A percentile compares a stretch with the other conserved stretches of the same genome.
phyloP scores from a whole-genome alignment of 331 rosid genomes.

The Cucumis variabilis region DNA sequence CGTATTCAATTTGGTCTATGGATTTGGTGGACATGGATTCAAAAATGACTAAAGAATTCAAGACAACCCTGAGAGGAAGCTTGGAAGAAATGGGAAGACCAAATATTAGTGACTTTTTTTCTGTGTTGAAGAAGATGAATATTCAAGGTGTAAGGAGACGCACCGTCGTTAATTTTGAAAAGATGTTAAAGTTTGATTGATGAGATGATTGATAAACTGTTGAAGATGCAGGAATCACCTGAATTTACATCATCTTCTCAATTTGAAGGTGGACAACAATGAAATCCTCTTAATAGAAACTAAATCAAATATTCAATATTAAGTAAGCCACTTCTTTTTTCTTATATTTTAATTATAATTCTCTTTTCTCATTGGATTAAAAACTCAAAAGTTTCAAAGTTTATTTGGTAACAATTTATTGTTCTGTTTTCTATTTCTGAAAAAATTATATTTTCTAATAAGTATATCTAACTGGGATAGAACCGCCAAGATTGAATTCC shows the following conservation, averaged over 20 bases:
- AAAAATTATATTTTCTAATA: no score
- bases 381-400: no score
- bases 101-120: slow-evolving; percentile 51
- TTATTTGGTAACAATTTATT: no score
- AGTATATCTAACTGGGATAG: no score
- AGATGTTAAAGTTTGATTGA: slow-evolving; percentile 40
- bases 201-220: slow-evolving; percentile 34
- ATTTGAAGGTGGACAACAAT: slow-evolving; percentile 13
- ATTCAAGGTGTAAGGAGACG: slow-evolving; percentile 51
- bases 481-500: no score
- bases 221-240: slow-evolving; percentile 27
- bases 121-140: slow-evolving; percentile 45
- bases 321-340: no score
- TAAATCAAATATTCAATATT: no score
- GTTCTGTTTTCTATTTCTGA: no score
- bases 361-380: no score
- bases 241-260: slow-evolving; percentile 49
- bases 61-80: slow-evolving; percentile 34
- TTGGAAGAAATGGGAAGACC: slow-evolving; percentile 57
- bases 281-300: no score
- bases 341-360: no score
- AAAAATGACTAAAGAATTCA: slow-evolving; percentile 45
- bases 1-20: slow-evolving; percentile 43
- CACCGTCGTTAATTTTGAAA: slow-evolving; percentile 8
- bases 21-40: slow-evolving; percentile 44